Conservation (phyloP, 169 alveolate species). For the Plasmodium ovale region DNA sequence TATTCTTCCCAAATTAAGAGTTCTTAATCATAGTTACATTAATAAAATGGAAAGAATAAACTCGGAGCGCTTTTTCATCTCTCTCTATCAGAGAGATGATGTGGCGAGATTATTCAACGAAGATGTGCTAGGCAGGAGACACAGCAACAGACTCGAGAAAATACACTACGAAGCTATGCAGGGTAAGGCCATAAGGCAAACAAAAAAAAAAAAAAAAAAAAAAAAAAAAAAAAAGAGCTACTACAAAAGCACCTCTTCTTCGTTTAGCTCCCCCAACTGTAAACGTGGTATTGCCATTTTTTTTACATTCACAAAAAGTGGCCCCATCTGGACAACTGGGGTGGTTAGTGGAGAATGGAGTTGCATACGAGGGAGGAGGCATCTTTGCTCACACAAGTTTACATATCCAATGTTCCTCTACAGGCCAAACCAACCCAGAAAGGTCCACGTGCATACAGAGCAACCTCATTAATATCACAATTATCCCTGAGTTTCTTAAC, state of each 20-base stretch:
- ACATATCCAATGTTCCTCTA: no score
- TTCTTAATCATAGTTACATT: slow-evolving; percentile 45
- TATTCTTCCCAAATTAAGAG: slow-evolving; percentile 46
- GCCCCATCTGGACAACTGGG: no score
- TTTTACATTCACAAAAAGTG: no score
- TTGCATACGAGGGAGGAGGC: no score
- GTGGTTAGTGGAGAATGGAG: no score
- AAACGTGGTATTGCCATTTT: no score
- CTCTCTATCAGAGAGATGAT: slow-evolving; percentile 41
- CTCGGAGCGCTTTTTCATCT: slow-evolving; percentile 69
- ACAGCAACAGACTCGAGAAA: slow-evolving; percentile 40
- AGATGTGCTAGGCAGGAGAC: slow-evolving; percentile 31
- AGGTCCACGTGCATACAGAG: slow-evolving; percentile 35
- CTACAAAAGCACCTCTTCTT: no score
- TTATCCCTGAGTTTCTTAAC: slow-evolving; percentile 70
- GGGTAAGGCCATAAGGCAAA: slow-evolving; percentile 10
- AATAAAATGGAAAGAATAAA: slow-evolving; percentile 59
- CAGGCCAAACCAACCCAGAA: slow-evolving; percentile 18
- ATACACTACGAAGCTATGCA: slow-evolving; percentile 50
- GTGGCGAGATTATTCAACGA: slow-evolving; percentile 47
- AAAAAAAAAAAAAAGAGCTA: no score
- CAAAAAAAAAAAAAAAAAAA: background rate
- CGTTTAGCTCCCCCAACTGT: no score
- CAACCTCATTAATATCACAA: slow-evolving; percentile 52
- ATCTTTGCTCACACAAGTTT: no score